Evolutionary conservation across 2,329 filamentous ascomycete species (phyloP).

Genomic region (Akanthomyces uredinophilus): DNA sequence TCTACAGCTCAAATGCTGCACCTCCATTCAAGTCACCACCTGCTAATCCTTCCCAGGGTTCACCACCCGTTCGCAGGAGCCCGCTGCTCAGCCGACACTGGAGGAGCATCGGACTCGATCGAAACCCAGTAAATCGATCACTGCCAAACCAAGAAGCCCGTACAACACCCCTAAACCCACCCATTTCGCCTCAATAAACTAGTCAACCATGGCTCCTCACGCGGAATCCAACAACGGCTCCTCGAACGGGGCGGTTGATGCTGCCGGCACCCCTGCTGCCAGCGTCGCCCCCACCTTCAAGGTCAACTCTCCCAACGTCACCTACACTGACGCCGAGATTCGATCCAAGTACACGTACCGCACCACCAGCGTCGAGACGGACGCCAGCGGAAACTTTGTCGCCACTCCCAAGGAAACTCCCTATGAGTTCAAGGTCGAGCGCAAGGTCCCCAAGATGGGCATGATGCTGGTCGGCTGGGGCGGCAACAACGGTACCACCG

Average conservation of each 20-base stretch:
- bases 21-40: background rate
- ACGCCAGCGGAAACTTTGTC: slow-evolving; percentile 69
- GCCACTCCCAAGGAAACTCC: slow-evolving; percentile 82
- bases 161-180: slow-evolving; percentile 20
- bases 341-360: slow-evolving; percentile 94
- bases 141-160: slow-evolving; percentile 18
- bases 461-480: slow-evolving; percentile 98
- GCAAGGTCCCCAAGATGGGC: slow-evolving; percentile 86
- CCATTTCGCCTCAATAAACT: slow-evolving; percentile 21
- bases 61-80: slow-evolving; percentile 96
- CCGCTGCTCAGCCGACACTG: slow-evolving; percentile 86
- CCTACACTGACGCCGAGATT: slow-evolving; percentile 84
- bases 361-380: slow-evolving; percentile 75
- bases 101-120: slow-evolving; percentile 69
- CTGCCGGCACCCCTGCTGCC: slow-evolving; percentile 39
- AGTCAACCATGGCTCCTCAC: slow-evolving; percentile 81
- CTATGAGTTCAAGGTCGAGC: slow-evolving; percentile 97
- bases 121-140: slow-evolving; percentile 49
- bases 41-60: slow-evolving; percentile 48
- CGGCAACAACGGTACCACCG: slow-evolving; percentile 96
- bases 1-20: no score
- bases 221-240: slow-evolving; percentile 57
- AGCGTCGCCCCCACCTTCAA: slow-evolving; percentile 60
- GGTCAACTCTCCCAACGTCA: slow-evolving; percentile 88
- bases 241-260: slow-evolving; percentile 56